A percentile compares a stretch with the other conserved stretches of the same genome.
Conservation (phyloP, 352 stramenopile species). For the Phytophthora chlamydospora region DNA sequence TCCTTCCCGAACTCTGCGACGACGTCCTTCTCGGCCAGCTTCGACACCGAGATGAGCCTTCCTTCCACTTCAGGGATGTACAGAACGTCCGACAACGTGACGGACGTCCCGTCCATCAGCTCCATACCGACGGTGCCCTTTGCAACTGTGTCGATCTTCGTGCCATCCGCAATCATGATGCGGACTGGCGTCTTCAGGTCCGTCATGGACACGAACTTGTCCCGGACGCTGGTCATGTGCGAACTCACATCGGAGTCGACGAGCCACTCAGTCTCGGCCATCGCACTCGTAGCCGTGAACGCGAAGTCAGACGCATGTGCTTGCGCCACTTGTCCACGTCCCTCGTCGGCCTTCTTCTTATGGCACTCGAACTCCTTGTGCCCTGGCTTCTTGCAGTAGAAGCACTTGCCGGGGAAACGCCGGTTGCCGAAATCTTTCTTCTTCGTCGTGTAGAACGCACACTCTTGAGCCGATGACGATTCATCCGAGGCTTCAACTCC, state of each 20-base stretch:
- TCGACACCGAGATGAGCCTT: no score
- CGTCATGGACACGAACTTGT: no score
- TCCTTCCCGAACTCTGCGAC: not conserved
- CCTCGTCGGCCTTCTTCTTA: slow-evolving; percentile 1
- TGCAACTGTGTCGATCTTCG: not conserved
- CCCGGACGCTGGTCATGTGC: no score
- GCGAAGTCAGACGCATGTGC: not conserved
- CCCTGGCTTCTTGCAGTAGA: slow-evolving; percentile 3
- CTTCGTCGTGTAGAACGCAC: not conserved
- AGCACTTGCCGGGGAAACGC: not conserved
- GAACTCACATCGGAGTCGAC: not conserved
- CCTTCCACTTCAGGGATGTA: no score
- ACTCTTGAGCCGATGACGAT: not conserved
- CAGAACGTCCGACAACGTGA: no score
- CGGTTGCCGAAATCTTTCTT: not conserved
- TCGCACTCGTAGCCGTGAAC: not conserved
- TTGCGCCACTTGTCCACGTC: not conserved
- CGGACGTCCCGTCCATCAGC: no score
- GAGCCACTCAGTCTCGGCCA: not conserved
- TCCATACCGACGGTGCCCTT: not conserved
- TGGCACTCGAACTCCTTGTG: slow-evolving; percentile 2
- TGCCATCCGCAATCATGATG: no score
- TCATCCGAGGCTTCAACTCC: slow-evolving; percentile 6
- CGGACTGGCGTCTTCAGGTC: no score
- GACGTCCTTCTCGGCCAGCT: no score